Evolutionary conservation across 345 rosid genomes (phyloP).

Genomic region (Dipteronia dyeriana): DNA sequence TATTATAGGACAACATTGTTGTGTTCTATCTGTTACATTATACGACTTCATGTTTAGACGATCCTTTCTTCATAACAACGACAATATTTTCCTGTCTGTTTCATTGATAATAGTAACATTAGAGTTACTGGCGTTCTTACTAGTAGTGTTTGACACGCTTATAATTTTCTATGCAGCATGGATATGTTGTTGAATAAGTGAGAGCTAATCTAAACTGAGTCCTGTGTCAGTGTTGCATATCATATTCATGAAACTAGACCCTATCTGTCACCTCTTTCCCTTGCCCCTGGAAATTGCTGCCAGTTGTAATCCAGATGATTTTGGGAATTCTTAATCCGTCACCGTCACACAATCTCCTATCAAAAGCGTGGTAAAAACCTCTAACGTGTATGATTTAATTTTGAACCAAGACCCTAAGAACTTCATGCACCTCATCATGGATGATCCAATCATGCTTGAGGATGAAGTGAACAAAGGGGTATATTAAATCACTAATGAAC

Average conservation of each 20-base stretch:
- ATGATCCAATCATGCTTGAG: too few species aligned
- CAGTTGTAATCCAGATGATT: neutral
- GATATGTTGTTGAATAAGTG: neutral
- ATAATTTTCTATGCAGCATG: constrained; percentile 1
- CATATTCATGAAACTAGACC: neutral
- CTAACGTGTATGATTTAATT: too few species aligned
- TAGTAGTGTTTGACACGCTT: neutral
- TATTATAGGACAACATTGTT: neutral
- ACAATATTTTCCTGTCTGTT: neutral
- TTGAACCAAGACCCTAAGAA: too few species aligned
- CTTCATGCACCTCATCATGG: too few species aligned
- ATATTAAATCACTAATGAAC: too few species aligned
- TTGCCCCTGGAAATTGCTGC: neutral
- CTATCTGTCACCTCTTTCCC: neutral
- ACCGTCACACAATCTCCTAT: too few species aligned
- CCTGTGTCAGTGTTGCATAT: neutral
- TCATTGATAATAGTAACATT: neutral
- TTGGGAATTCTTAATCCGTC: too few species aligned
- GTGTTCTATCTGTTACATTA: neutral
- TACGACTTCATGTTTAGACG: neutral
- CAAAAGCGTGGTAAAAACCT: too few species aligned
- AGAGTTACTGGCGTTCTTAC: neutral
- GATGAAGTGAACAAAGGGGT: too few species aligned
- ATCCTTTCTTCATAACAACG: neutral
- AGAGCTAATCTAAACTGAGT: neutral